Evolutionary conservation across 73 alveolate species (phyloP).

Genomic region (Paramecium tetraurelia): DNA sequence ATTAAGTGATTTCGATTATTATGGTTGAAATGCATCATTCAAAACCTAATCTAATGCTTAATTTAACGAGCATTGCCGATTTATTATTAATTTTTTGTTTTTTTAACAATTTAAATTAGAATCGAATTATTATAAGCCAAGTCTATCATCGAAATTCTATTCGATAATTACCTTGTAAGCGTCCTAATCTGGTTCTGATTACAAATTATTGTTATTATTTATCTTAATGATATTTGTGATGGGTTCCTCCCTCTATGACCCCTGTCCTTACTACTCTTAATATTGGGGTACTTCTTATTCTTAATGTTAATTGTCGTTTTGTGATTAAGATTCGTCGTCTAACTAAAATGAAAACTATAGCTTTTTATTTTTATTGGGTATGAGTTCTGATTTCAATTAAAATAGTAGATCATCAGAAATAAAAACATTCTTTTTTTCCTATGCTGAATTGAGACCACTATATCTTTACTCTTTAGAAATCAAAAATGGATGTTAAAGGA

Average conservation of each 20-base stretch:
- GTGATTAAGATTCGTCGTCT: not conserved
- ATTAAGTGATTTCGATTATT: not conserved
- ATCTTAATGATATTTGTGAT: not conserved
- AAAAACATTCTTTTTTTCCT: not conserved
- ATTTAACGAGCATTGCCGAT: not conserved
- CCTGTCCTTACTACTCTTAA: not conserved
- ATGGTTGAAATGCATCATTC: not conserved
- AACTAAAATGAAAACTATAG: not conserved
- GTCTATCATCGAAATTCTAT: not conserved
- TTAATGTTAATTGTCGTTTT: not conserved
- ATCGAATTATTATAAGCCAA: not conserved
- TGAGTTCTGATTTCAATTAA: not conserved
- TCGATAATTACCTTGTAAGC: not conserved
- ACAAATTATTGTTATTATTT: not conserved
- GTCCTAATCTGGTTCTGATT: not conserved
- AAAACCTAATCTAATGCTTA: not conserved
- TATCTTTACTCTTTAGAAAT: slow-evolving; percentile 4
- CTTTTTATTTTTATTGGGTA: not conserved
- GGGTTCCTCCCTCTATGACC: not conserved
- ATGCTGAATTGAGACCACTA: not conserved
- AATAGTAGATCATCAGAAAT: not conserved
- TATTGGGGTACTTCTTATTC: not conserved
- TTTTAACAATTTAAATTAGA: not conserved
- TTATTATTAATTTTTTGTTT: not conserved
- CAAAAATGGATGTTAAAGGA: slow-evolving; percentile 77